Evolutionary conservation across 208 protist species (phyloP), one percentile per base, ranked within the genome.

Genomic region (Leishmania tarentolae): DNA sequence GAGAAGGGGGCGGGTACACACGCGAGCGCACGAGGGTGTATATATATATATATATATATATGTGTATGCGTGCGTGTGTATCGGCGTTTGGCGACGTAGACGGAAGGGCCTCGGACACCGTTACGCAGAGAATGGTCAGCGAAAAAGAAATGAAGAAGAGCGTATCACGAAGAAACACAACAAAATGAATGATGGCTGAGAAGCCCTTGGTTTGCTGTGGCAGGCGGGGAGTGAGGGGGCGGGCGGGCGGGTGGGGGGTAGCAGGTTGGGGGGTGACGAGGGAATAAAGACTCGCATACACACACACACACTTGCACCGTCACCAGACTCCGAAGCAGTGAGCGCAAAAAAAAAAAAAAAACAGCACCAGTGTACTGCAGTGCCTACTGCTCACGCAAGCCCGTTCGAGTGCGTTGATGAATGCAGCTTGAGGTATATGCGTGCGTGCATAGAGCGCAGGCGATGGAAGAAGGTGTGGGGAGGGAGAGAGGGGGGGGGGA

Each of bases 261-360:
- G 35, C 1, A 11, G 61, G 81, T 47, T n/a, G 50, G 37, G 15
- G n/a, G 46, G 46, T 35, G 68, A 11, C 7, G 70, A 28, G 47
- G 50, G 35, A 81, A 53, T 59, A 21, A 40, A n/a, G 76, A 19
- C 35, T 56, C 35, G 37, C 53, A 75, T 57, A 77, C 66, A 76
- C 75, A 71, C 75, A 83, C 50, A 79, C 52, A 81, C 72, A 77
- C 24, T 76, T 24, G 50, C 71, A 75, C 71, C 47, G 24, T 61
- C 46, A 17, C 73, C 73, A 77, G 73, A 56, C 72, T 15, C 47
- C 57, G 50, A 70, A 77, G 13, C 19, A 82, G 74, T 31, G 77
- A 28, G 37, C 19, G 71, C 7, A 75, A 40, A 4, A 24, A 76
- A 28, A 53, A 46, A 31, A 50, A 2, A 75, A 40, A 4, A 24